Base-by-base conservation (phyloP, 345 rosid species). In the Moricandia moricandioides region DNA sequence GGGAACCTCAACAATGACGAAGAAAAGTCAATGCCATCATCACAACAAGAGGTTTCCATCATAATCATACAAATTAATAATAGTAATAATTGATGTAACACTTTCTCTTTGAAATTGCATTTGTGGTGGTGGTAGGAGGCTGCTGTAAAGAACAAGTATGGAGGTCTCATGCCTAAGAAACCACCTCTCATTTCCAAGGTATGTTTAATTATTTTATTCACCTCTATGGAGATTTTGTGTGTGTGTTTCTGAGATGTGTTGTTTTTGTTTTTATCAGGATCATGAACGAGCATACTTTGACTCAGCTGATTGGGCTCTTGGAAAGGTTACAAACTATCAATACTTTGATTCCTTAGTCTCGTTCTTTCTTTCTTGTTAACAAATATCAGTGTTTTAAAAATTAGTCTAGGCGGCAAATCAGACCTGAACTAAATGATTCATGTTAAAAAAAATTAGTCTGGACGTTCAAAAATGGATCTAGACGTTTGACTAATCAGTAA, bases 281-380 rank as follows among this genome's bases (percentile, higher is more conserved):
- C 97, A 90, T 47, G 99, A 92, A 72, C 87, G 99, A 66, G 98
- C 99, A 8, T 96, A 88, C 84, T 96, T 96, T 75, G 99, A 92
- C 76, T 95, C 99, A 54, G 99, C 99, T 82, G 99, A 95, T 75
- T 95, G 99, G 99, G 99, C 99, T 45, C 92, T 95, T 83, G 99
- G 99, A 79, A 95, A 95, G 98, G 99, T 94, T 13, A 21, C 80
- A 62, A 45, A 54, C 21, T 37, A 9, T 37, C 8, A 62, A 18
- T 13, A 4, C 35, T 77, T 27, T 69, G 27, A 5, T 1, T 68
- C 70, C 63, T 16, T 27, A 14, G 47, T 55, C 54, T 61, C 62
- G 70, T 33, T 14, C 3, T 54, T 17, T 47, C 49, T 57, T 43
- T 65, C 17, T 29, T 14, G 37, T 14, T 7, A 16, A 29, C 58